Base-by-base conservation (phyloP, 2,329 filamentous ascomycete species). In the Ascochyta lentis region DNA sequence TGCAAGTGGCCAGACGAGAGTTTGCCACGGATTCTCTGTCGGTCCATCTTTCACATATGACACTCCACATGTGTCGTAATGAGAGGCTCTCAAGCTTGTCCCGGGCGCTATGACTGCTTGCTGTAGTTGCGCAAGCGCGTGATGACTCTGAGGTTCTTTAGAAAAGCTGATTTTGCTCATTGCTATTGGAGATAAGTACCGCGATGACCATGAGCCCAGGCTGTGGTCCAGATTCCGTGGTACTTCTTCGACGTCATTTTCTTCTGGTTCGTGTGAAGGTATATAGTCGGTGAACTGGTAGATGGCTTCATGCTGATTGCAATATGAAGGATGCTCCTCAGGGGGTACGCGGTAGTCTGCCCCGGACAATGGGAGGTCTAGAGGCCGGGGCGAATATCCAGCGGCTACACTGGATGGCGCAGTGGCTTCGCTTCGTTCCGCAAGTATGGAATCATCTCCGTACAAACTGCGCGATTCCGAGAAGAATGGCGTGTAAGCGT, bases 11-110 rank as follows among this genome's bases (percentile, higher is more conserved):
- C 87, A 89, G n/a, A 91, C 79, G 41, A 89, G 77, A 6, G 83
- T 89, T 26, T 87, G 81, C 88, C 88, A 91, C 2, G 88, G 88
- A 66, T 90, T 91, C 64, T 90, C 88, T 1, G 80, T 84, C 6
- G 82, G 80, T 0, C 87, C 88, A 70, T 90, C 87, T 67, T 89
- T 90, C 47, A 90, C 81, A 0, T 88, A 90, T 19, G 90, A 77
- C 44, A 91, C 88, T 3, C 87, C 87, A 67, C 88, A 90, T 0
- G 88, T 90, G 53, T 87, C 78, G 60, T 80, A 82, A 65, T 89
- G 85, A 65, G 88, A 90, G 24, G 86, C 82, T 46, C 84, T 70
- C 46, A 86, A 82, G 22, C 90, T 76, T 78, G 85, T 84, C 60
- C 89, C 87, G 9, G 83, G 80, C 51, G 84, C 86, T 34, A 77